Evolutionary conservation across 2,329 filamentous ascomycete genomes (phyloP), one percentile per base, ranked within the genome.

Genomic region (Colletotrichum horii): DNA sequence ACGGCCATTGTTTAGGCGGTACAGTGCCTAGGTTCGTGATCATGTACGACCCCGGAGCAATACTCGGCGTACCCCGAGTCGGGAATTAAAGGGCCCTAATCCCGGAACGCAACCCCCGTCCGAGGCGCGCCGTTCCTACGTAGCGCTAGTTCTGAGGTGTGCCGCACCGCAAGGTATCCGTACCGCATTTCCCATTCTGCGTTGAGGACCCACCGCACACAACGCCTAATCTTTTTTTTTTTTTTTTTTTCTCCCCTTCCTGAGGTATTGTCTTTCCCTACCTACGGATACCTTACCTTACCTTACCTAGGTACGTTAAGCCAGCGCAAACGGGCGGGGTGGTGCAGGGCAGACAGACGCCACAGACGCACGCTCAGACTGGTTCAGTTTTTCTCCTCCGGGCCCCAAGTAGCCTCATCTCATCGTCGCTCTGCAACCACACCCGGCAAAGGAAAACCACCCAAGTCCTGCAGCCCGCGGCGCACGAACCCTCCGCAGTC

Each of bases 371-470:
- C 66, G 71, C 71, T 60, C 60, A 74, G 71, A 74, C 71, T 56
- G 52, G 15, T n/a, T 61, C 58, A 8, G 56, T 8, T 24, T 68
- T 62, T 38, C 32, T 28, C 66, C 67, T 56, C 55, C 28, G 28
- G 43, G 43, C n/a, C 19, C 43, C 43, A 14, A 52, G 43, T 14
- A 11, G n/a, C 43, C 43, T n/a, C 34, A 32, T 67, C 43, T n/a
- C 34, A 32, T 67, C 34, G 32, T 71, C 70, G 34, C 32, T 70
- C 43, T 74, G 38, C 72, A 74, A 55, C 62, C 72, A 72, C 72
- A 75, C 72, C 61, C 60, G 9, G 15, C 55, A 30, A 19, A 28
- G 26, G 55, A 58, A 58, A 58, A 9, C n/a, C 43, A 52, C 14
- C 43, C n/a, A 14, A n/a, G 55, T 30, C 55, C 55, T 58, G 26